phyloP scores from a whole-genome alignment of 495 filamentous ascomycete genomes.

The Hypoxylon fragiforme region DNA sequence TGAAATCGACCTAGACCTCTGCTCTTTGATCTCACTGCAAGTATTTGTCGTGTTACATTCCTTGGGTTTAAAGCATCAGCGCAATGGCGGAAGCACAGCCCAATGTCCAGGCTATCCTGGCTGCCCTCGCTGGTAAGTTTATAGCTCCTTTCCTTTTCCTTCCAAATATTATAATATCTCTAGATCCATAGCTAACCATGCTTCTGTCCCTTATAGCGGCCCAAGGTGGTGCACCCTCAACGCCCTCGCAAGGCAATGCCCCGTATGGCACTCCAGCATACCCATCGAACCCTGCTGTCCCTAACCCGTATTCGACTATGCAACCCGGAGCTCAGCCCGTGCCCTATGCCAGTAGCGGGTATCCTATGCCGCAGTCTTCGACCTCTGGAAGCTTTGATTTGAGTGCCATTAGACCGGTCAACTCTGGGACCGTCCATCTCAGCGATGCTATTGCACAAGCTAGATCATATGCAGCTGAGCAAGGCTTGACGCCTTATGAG shows the following conservation, averaged over 20 bases:
- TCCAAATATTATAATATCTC: background rate
- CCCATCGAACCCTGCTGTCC: constrained; percentile 40
- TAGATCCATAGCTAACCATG: constrained; percentile 17
- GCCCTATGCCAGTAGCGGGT: constrained; percentile 47
- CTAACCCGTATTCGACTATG: constrained; percentile 28
- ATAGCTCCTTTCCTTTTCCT: background rate
- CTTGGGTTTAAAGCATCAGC: constrained; percentile 5
- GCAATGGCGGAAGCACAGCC: constrained; percentile 21
- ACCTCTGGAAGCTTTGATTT: constrained; percentile 72
- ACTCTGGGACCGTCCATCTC: constrained; percentile 72
- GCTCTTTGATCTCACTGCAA: constrained; percentile 2
- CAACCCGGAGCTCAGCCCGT: constrained; percentile 43
- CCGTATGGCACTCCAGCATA: constrained; percentile 46
- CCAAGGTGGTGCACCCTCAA: constrained; percentile 28
- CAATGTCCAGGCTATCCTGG: constrained; percentile 20
- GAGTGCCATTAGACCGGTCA: constrained; percentile 71
- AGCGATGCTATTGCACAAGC: constrained; percentile 75
- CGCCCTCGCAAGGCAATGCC: constrained; percentile 37
- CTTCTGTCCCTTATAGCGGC: constrained; percentile 11
- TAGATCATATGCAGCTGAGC: constrained; percentile 70
- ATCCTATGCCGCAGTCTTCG: constrained; percentile 66
- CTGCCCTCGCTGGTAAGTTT: constrained; percentile 21
- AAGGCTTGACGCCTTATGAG: constrained; percentile 62
- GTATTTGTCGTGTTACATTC: background rate
- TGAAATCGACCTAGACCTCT: constrained; percentile 5